Percentiles rank a stretch among this genome's conserved stretches.
Evolutionary conservation across 495 filamentous ascomycete genomes (phyloP).

Genomic region (Penicillium samsonianum): DNA sequence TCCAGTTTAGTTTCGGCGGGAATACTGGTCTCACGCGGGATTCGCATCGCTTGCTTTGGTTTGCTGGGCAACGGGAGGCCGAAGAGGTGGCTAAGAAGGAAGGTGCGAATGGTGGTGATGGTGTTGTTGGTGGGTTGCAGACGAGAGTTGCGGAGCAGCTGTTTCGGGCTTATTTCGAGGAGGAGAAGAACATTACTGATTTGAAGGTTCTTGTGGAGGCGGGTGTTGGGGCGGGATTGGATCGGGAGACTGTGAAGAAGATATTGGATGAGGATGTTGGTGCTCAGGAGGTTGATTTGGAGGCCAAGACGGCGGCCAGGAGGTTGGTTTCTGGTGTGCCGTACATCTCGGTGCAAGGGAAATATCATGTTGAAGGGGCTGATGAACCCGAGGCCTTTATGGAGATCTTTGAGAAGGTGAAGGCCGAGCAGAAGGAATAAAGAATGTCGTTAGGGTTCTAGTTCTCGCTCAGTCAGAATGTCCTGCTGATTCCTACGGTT

Average conservation of each 20-base stretch:
- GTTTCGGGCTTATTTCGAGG: slow-evolving; percentile 75
- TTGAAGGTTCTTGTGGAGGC: slow-evolving; percentile 59
- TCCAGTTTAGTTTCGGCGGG: slow-evolving; percentile 71
- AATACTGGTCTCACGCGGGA: slow-evolving; percentile 77
- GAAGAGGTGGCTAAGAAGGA: slow-evolving; percentile 30
- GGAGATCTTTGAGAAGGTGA: slow-evolving; percentile 54
- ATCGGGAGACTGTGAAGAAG: slow-evolving; percentile 55
- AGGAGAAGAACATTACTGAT: slow-evolving; percentile 74
- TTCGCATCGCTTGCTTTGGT: slow-evolving; percentile 72
- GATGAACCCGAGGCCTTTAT: slow-evolving; percentile 61
- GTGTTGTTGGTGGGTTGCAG: slow-evolving; percentile 46
- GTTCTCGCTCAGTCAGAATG: not conserved
- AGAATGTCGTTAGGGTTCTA: too few species aligned
- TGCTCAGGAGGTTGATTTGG: slow-evolving; percentile 62
- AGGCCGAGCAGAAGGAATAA: slow-evolving; percentile 33
- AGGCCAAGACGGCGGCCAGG: slow-evolving; percentile 60
- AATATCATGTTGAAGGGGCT: slow-evolving; percentile 63
- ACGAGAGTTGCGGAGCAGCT: slow-evolving; percentile 66
- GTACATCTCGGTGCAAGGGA: slow-evolving; percentile 67
- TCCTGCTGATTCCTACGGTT: not conserved
- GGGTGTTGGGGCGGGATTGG: slow-evolving; percentile 63
- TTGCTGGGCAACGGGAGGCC: slow-evolving; percentile 59
- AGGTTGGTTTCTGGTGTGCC: slow-evolving; percentile 71
- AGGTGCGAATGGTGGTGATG: not conserved
- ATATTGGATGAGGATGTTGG: slow-evolving; percentile 69